A percentile compares a stretch with the other conserved stretches of the same genome.
These are phyloP conservation scores for Plasmodium adleri DNA, from an alignment of 169 alveolate genomes.

Conservation along the genomic window DNA sequence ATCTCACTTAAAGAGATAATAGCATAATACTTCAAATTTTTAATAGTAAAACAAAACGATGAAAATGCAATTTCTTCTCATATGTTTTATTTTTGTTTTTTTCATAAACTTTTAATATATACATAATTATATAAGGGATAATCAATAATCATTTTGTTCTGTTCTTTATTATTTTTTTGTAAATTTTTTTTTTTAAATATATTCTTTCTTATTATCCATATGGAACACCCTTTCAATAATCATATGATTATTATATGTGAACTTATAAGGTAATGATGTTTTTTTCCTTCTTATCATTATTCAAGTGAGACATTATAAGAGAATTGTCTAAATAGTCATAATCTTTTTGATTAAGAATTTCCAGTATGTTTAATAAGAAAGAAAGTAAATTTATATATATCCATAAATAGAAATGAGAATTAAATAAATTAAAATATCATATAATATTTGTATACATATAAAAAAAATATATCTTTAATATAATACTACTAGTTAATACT, in stretches of 20 bases:
- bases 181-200: slow-evolving; percentile 26
- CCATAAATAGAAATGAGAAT: slow-evolving; percentile 43
- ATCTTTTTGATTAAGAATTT: slow-evolving; percentile 34
- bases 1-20: slow-evolving; percentile 33
- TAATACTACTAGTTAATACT: slow-evolving; percentile 19
- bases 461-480: slow-evolving; percentile 28
- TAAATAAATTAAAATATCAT: slow-evolving; percentile 28
- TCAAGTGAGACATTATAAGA: slow-evolving; percentile 15
- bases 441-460: slow-evolving; percentile 43
- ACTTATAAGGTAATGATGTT: no score
- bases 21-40: slow-evolving; percentile 45
- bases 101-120: slow-evolving; percentile 39
- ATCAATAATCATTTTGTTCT: slow-evolving; percentile 28
- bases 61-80: slow-evolving; percentile 18
- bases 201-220: slow-evolving; percentile 19
- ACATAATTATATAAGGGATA: slow-evolving; percentile 37
- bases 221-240: slow-evolving; percentile 4
- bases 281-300: slow-evolving; percentile 10
- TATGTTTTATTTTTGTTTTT: slow-evolving; percentile 19
- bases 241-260: slow-evolving; percentile 2
- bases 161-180: slow-evolving; percentile 36
- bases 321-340: slow-evolving; percentile 46
- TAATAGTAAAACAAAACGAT: slow-evolving; percentile 30
- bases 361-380: slow-evolving; percentile 34
- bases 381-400: slow-evolving; percentile 50